Evolutionary conservation across 164 flowering plant species (phyloP).

Genomic region (Litsea cubeba): DNA sequence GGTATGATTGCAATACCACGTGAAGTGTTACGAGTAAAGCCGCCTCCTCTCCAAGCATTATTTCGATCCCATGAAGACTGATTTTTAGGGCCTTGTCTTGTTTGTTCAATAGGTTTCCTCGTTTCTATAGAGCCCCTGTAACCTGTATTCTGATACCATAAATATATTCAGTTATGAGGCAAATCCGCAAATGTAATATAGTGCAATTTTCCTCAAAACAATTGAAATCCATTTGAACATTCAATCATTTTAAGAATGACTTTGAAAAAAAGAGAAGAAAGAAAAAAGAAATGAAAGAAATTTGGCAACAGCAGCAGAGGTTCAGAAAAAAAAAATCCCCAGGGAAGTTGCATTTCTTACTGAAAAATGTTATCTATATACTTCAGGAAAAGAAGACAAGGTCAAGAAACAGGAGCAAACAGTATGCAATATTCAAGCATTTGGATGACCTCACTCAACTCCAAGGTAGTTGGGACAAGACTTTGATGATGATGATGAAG

Average conservation of each 20-base stretch:
- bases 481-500: too few relatives aligned
- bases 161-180: slow-evolving; percentile 1
- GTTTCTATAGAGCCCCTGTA: slow-evolving; percentile 27
- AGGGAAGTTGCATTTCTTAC: not conserved
- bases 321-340: not conserved
- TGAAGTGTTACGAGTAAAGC: slow-evolving; percentile 29
- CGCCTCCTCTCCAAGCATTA: slow-evolving; percentile 46
- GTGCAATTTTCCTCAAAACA: not conserved
- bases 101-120: slow-evolving; percentile 33
- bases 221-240: not conserved
- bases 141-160: slow-evolving; percentile 36
- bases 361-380: not conserved
- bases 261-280: not conserved
- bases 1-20: slow-evolving; percentile 38
- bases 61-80: slow-evolving; percentile 37
- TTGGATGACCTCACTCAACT: too few relatives aligned
- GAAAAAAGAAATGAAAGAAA: not conserved
- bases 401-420: too few relatives aligned
- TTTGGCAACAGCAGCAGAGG: not conserved
- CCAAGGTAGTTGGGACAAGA: too few relatives aligned
- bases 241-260: not conserved
- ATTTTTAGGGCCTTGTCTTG: slow-evolving; percentile 17
- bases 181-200: slow-evolving; percentile 2
- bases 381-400: too few relatives aligned
- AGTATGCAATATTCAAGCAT: too few relatives aligned